Conservation (phyloP, 371 early-diverging fungal genomes). For the Apophysomyces trapeziformis region DNA sequence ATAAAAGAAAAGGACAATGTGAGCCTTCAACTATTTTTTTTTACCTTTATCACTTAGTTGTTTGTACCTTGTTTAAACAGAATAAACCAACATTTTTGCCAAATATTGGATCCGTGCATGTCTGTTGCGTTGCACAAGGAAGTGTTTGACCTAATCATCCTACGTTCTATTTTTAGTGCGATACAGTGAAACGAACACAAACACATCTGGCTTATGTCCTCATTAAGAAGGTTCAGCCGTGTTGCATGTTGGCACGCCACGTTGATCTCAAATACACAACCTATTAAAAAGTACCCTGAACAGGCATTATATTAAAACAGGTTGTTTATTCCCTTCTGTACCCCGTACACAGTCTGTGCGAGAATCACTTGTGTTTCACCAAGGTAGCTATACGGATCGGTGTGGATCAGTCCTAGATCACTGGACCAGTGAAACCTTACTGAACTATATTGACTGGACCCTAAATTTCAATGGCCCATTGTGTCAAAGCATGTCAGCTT, state of each 20-base stretch:
- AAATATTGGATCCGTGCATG: slow-evolving; percentile 6
- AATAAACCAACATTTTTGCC: slow-evolving; percentile 5
- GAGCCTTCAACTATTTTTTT: neutral
- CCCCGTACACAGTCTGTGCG: slow-evolving; percentile 2
- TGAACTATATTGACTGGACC: neutral
- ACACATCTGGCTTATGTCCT: neutral
- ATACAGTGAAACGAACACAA: neutral
- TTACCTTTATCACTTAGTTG: neutral
- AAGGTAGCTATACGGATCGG: neutral
- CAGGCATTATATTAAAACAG: no score
- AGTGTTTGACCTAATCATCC: slow-evolving; percentile 2
- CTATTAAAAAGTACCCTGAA: no score
- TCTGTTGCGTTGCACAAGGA: neutral
- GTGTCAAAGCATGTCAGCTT: neutral
- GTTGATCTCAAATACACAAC: no score
- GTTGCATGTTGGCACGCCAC: no score
- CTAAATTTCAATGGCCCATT: neutral
- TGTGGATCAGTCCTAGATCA: neutral
- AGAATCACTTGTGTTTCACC: neutral
- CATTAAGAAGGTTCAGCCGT: no score
- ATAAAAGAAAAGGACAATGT: neutral
- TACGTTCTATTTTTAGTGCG: neutral
- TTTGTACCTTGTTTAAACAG: neutral
- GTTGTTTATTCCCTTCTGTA: neutral
- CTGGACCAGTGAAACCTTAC: neutral